Evolutionary conservation across 1,139 yeast genomes (phyloP).

Genomic region (Blastobotrys elegans): DNA sequence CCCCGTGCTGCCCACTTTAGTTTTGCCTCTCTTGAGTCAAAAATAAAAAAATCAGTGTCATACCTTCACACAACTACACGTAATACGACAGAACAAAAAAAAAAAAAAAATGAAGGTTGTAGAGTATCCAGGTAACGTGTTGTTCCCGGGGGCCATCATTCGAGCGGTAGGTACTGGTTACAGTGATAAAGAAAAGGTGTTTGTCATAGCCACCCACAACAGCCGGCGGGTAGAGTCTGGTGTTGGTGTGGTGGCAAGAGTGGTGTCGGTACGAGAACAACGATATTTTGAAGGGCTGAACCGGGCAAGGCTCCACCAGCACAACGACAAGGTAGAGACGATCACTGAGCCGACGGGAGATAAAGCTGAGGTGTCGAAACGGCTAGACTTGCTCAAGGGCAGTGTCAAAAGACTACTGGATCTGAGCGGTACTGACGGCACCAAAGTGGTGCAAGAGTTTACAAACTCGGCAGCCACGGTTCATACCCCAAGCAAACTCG

Average conservation of each 20-base stretch:
- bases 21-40: too few species aligned
- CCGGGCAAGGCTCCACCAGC: slow-evolving; percentile 10
- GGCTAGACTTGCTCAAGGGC: slow-evolving; percentile 24
- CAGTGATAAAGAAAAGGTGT: slow-evolving; percentile 6
- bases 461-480: slow-evolving; percentile 19
- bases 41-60: too few species aligned
- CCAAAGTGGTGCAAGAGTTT: slow-evolving; percentile 12
- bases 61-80: too few species aligned
- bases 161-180: slow-evolving; percentile 3
- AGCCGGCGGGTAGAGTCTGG: slow-evolving; percentile 1
- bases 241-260: slow-evolving; percentile 10
- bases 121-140: slow-evolving; percentile 16
- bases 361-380: slow-evolving; percentile 16
- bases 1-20: too few species aligned
- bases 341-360: slow-evolving; percentile 6
- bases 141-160: slow-evolving; percentile 25
- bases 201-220: slow-evolving; percentile 11
- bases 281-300: slow-evolving; percentile 13
- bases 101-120: slow-evolving; percentile 3
- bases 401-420: slow-evolving; percentile 16
- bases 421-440: slow-evolving; percentile 15
- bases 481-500: slow-evolving; percentile 31
- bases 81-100: too few species aligned
- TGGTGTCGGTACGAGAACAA: slow-evolving; percentile 5
- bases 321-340: slow-evolving; percentile 3